Conservation (phyloP, 208 protist genomes). For the Jaenimonas drosophilae region DNA sequence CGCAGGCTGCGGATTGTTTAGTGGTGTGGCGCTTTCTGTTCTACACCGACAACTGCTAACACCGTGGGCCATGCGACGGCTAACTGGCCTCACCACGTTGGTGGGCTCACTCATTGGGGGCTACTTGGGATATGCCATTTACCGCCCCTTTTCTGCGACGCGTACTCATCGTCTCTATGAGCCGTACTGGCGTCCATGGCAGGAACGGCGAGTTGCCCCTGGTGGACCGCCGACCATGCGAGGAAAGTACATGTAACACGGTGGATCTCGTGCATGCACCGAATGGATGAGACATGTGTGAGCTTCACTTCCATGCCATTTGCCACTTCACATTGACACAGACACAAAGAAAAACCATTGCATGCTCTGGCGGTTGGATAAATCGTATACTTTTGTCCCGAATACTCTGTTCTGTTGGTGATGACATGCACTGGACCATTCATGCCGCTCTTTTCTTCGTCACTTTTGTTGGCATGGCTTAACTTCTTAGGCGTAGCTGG, state of each 20-base stretch:
- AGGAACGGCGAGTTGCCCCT: constrained; percentile 25
- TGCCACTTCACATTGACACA: not conserved
- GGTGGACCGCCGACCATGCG: constrained; percentile 50
- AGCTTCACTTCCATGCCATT: not conserved
- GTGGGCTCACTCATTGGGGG: constrained; percentile 22
- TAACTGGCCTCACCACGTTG: too few species aligned
- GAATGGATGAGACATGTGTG: not conserved
- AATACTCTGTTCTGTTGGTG: too few species aligned
- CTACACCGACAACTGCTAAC: constrained; percentile 50
- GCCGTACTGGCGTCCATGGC: constrained; percentile 77
- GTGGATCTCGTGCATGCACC: not conserved
- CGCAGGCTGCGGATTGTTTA: constrained; percentile 29
- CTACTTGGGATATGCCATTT: constrained; percentile 43
- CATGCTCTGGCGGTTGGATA: too few species aligned
- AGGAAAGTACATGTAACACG: constrained; percentile 48
- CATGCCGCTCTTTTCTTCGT: too few species aligned
- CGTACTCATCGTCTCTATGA: constrained; percentile 57
- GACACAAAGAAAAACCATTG: too few species aligned
- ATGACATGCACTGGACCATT: too few species aligned
- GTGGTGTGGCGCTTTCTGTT: constrained; percentile 28
- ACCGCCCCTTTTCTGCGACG: constrained; percentile 42
- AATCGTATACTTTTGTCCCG: too few species aligned
- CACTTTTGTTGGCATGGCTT: too few species aligned
- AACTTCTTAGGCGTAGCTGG: too few species aligned
- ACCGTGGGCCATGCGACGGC: constrained; percentile 55